Base-by-base conservation (phyloP, 768 basidiomycete species). In the Boletus sp. region DNA sequence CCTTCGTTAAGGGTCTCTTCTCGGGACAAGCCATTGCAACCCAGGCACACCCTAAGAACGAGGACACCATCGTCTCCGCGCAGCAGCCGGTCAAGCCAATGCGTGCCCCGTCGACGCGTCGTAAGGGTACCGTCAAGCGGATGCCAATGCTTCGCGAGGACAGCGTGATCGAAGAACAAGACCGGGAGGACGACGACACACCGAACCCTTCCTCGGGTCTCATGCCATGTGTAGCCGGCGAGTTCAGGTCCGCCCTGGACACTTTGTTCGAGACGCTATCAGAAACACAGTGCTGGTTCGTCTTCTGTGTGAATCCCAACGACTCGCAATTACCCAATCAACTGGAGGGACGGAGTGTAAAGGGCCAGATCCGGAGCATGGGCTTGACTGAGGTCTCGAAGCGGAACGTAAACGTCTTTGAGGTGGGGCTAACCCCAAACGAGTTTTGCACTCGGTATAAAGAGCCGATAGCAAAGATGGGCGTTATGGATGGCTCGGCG, bases 301-400 rank as follows among this genome's bases (percentile, higher is more conserved):
- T 97, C 17, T 92, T 96, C 72, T 97, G 93, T 65, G 72, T 98
- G 62, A 93, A 90, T 68, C 93, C 95, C 5, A 99, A 98, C 66
- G 94, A 98, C 73, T 87, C 92, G 25, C 96, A 96, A 66, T 74
- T 98, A 19, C 93, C 95, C 37, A 92, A 93, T 67, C 95, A 98
- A 68, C 75, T 98, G 49, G 96, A 98, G 74, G 90, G 91, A 11
- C 79, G 94, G 42, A 86, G 88, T 38, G 88, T 98, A 46, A 96
- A 94, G 70, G 90, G 90, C 0, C 96, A 98, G 72, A 87, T 98
- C 35, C 79, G 90, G 47, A 88, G 89, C 52, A 65, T 87, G 25
- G 91, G 93, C 0, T 64, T 98, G 61, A 73, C 85, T 2, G 90
- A 93, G 72, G 80, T 98, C 57, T 83, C 88, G 7, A 82, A 79